Percentiles rank a stretch among this genome's conserved stretches.
Conservation (phyloP, 2,329 filamentous ascomycete species). For the Canariomyces notabilis region DNA sequence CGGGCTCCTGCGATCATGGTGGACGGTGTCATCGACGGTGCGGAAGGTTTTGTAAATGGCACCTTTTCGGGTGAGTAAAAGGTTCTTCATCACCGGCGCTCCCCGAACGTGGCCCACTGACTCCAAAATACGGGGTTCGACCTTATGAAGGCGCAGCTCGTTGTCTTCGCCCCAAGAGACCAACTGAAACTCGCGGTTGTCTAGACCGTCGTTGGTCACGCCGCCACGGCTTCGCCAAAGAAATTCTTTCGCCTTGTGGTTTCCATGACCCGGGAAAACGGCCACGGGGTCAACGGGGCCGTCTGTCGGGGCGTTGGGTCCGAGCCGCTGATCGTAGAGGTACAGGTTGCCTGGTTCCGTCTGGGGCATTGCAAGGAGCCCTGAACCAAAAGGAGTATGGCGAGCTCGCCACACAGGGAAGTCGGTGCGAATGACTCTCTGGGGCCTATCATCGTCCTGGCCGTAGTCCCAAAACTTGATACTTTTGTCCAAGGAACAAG, state of each 20-base stretch:
- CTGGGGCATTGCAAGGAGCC: slow-evolving; percentile 86
- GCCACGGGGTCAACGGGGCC: slow-evolving; percentile 45
- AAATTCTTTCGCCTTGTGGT: slow-evolving; percentile 79
- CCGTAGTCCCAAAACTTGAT: slow-evolving; percentile 90
- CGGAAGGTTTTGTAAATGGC: slow-evolving; percentile 82
- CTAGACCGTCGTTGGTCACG: slow-evolving; percentile 61
- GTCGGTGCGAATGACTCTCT: slow-evolving; percentile 72
- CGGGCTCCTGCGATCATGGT: slow-evolving; percentile 52
- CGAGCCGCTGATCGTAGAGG: slow-evolving; percentile 66
- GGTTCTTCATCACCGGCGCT: slow-evolving; percentile 54
- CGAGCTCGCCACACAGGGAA: slow-evolving; percentile 90
- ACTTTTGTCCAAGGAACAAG: slow-evolving; percentile 84
- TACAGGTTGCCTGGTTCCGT: slow-evolving; percentile 80
- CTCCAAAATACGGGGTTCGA: slow-evolving; percentile 59
- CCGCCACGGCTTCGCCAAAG: slow-evolving; percentile 76
- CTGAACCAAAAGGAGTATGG: slow-evolving; percentile 84
- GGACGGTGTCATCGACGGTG: slow-evolving; percentile 57
- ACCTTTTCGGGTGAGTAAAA: slow-evolving; percentile 75
- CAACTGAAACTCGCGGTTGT: slow-evolving; percentile 85
- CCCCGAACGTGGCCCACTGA: slow-evolving; percentile 71
- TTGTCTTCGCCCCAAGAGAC: slow-evolving; percentile 91
- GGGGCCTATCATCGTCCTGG: slow-evolving; percentile 57
- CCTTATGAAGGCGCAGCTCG: slow-evolving; percentile 70
- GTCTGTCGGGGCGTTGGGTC: slow-evolving; percentile 41
- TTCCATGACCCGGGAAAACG: slow-evolving; percentile 57